A percentile compares a stretch with the other conserved stretches of the same genome.
Conservation (phyloP, 257 asterid species). For the Scutellaria baicalensis region DNA sequence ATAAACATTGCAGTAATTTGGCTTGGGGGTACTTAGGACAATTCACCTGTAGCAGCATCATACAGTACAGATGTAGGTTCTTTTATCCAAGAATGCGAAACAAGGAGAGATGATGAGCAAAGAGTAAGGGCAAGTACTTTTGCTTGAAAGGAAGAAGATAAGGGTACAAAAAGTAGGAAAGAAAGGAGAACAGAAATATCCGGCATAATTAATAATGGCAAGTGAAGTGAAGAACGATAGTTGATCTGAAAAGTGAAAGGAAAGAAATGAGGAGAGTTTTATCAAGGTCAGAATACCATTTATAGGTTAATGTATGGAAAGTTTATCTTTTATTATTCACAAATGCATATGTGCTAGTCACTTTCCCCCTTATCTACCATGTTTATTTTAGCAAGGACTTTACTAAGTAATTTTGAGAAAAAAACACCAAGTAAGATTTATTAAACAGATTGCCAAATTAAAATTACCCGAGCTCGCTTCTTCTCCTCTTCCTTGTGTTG, state of each 20-base stretch:
- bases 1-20: no score
- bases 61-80: no score
- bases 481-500: slow-evolving; percentile 76
- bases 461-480: slow-evolving; percentile 68
- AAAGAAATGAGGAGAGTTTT: background rate
- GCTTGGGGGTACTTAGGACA: no score
- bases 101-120: background rate
- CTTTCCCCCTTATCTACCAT: background rate
- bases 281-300: background rate
- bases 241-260: background rate
- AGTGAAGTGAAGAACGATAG: background rate
- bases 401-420: background rate
- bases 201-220: no score
- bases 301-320: background rate
- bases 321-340: background rate
- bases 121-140: background rate
- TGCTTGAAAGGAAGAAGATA: background rate
- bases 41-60: no score
- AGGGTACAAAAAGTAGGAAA: background rate
- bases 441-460: slow-evolving; percentile 1
- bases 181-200: no score
- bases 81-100: no score
- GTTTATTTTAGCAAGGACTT: background rate
- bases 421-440: background rate
- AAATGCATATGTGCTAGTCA: background rate